phyloP scores from a whole-genome alignment of 2,329 filamentous ascomycete genomes.

The Colletotrichum spaethianum region DNA sequence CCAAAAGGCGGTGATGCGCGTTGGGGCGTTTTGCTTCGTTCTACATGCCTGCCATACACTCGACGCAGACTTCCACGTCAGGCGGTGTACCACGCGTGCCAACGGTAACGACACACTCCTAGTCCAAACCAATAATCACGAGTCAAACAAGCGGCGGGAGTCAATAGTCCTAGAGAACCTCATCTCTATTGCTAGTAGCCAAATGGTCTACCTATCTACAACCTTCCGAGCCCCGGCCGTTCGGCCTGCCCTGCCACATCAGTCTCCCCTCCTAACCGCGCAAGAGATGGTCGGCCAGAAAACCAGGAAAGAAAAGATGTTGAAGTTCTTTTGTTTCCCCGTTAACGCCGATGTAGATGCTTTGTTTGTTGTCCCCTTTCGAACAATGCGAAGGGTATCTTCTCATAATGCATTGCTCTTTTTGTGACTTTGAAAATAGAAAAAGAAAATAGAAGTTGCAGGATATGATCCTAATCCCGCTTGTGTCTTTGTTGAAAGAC shows the following conservation, averaged over 20 bases:
- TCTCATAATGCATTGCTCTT: constrained; percentile 54
- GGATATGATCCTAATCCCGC: constrained; percentile 47
- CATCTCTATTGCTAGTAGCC: constrained; percentile 35
- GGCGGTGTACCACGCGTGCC: neutral
- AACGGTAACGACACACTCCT: too few relatives aligned
- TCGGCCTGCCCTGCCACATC: neutral
- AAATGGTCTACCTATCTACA: constrained; percentile 30
- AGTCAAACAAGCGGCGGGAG: too few relatives aligned
- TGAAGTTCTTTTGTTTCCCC: constrained; percentile 64
- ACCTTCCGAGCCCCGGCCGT: constrained; percentile 22
- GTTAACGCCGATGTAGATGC: constrained; percentile 54
- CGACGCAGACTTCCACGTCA: neutral
- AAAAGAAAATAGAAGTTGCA: constrained; percentile 30
- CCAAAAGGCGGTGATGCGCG: neutral
- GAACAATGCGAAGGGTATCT: constrained; percentile 52
- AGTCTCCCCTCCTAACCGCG: constrained; percentile 21
- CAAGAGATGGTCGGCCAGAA: constrained; percentile 53
- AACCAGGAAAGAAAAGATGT: constrained; percentile 62
- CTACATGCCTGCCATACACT: neutral
- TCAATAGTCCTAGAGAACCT: constrained; percentile 13
- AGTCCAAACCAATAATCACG: neutral
- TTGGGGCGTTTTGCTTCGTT: constrained; percentile 2
- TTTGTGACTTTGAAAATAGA: constrained; percentile 27
- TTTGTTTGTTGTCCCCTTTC: constrained; percentile 41
- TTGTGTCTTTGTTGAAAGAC: constrained; percentile 64